phyloP scores from a whole-genome alignment of 306 rosid genomes.

The Pterocarpus macrocarpus region DNA sequence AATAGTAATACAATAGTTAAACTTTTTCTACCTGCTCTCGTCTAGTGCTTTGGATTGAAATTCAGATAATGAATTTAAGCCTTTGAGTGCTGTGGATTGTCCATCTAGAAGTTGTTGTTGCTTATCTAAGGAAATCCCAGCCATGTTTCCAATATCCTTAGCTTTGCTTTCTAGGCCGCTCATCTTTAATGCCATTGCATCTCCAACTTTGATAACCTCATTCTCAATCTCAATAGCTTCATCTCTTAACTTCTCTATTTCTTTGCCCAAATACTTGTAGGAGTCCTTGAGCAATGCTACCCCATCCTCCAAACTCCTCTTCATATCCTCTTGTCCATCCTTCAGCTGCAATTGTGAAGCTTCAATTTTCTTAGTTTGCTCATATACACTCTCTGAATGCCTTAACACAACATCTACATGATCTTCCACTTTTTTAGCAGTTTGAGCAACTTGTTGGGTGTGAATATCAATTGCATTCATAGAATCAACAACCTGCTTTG shows the following conservation, averaged over 20 bases:
- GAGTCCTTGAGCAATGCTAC: slow-evolving; percentile 69
- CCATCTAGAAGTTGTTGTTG: slow-evolving; percentile 79
- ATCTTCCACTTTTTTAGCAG: slow-evolving; percentile 58
- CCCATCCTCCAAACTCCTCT: slow-evolving; percentile 63
- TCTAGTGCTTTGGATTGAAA: slow-evolving; percentile 77
- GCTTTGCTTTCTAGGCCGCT: slow-evolving; percentile 67
- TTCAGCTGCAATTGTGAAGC: slow-evolving; percentile 65
- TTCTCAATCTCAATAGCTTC: slow-evolving; percentile 72
- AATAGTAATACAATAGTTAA: not conserved
- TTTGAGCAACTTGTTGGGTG: slow-evolving; percentile 62
- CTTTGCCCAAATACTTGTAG: slow-evolving; percentile 62
- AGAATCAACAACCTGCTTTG: slow-evolving; percentile 60
- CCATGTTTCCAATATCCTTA: slow-evolving; percentile 75
- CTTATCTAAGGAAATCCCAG: slow-evolving; percentile 77
- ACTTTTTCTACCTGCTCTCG: slow-evolving; percentile 73
- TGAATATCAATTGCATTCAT: slow-evolving; percentile 57
- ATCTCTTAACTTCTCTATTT: slow-evolving; percentile 63
- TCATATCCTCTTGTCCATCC: slow-evolving; percentile 76
- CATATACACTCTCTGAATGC: slow-evolving; percentile 68
- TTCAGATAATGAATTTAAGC: slow-evolving; percentile 63
- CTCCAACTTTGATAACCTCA: slow-evolving; percentile 73
- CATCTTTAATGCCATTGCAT: slow-evolving; percentile 69
- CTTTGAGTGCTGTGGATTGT: slow-evolving; percentile 73
- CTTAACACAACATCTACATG: slow-evolving; percentile 61
- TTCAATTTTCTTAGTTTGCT: slow-evolving; percentile 67